These are phyloP conservation scores for Thelephora ganbajun DNA, from an alignment of 768 basidiomycete species.

Conservation along the genomic window DNA sequence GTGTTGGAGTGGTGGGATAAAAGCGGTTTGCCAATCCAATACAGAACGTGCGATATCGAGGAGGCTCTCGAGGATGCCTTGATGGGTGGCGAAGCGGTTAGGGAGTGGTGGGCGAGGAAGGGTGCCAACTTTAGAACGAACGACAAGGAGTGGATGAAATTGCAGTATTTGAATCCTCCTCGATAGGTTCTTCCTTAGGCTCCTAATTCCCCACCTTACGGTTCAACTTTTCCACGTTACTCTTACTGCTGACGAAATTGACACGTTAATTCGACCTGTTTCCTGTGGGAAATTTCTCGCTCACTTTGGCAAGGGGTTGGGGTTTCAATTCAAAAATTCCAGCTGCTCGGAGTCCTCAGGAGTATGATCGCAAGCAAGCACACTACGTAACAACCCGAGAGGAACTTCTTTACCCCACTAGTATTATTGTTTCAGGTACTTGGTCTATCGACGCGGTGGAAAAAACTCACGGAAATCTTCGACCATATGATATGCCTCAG, in stretches of 20 bases:
- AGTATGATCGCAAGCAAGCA: no score
- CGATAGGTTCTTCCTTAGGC: constrained; percentile 15
- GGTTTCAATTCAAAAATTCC: no score
- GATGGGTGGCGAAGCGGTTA: constrained; percentile 60
- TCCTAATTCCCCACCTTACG: background rate
- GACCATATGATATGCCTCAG: no score
- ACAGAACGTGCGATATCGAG: constrained; percentile 85
- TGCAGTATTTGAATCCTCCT: constrained; percentile 46
- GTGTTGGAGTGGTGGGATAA: constrained; percentile 85
- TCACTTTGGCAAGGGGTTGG: no score
- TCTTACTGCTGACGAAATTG: background rate
- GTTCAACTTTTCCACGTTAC: background rate
- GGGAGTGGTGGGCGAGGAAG: constrained; percentile 70
- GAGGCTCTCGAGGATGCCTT: constrained; percentile 84
- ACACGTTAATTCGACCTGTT: no score
- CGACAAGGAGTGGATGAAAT: constrained; percentile 82
- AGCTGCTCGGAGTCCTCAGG: no score
- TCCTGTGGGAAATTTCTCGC: no score
- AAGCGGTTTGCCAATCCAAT: constrained; percentile 66
- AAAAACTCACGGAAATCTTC: no score
- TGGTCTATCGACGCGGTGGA: no score
- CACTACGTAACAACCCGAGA: no score
- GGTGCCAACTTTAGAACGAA: constrained; percentile 76
- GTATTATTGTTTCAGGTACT: no score
- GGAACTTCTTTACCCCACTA: no score